A percentile compares a stretch with the other conserved stretches of the same genome.
phyloP scores from a whole-genome alignment of 495 filamentous ascomycete species.

The Pseudevernia furfuracea region DNA sequence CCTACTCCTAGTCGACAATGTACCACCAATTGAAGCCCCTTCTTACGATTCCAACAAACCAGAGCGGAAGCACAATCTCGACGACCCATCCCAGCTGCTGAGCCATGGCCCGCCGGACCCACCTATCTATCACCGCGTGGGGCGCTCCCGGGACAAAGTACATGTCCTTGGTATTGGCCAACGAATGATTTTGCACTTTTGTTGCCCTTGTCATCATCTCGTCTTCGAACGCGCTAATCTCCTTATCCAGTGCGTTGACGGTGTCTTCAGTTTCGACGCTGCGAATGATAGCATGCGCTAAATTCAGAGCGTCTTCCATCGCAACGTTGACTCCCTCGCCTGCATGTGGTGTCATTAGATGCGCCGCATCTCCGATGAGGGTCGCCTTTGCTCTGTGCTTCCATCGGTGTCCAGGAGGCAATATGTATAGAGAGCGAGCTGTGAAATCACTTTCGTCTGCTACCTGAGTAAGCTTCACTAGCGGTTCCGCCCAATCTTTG shows the following conservation, averaged over 20 bases:
- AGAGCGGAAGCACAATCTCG: constrained; percentile 19
- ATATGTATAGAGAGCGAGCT: constrained; percentile 38
- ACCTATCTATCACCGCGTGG: constrained; percentile 13
- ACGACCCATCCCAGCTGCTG: constrained; percentile 13
- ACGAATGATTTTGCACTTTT: constrained; percentile 13
- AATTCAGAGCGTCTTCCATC: constrained; percentile 49
- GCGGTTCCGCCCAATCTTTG: constrained; percentile 27
- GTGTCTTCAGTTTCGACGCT: not conserved
- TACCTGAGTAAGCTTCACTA: constrained; percentile 21
- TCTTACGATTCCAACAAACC: constrained; percentile 20
- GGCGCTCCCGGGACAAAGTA: constrained; percentile 21
- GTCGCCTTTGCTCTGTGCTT: constrained; percentile 38
- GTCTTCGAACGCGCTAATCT: constrained; percentile 14
- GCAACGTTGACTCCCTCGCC: constrained; percentile 55
- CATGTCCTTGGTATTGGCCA: constrained; percentile 18
- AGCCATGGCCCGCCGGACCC: constrained; percentile 16
- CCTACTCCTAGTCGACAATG: not conserved
- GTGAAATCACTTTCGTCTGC: constrained; percentile 18
- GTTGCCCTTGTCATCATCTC: constrained; percentile 20
- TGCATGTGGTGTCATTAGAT: constrained; percentile 54
- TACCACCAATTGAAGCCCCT: constrained; percentile 16
- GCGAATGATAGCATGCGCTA: constrained; percentile 40
- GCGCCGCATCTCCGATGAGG: constrained; percentile 54
- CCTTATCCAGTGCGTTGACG: constrained; percentile 1
- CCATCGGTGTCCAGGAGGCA: constrained; percentile 47